These are phyloP conservation scores for Thalassiosira mediterranea DNA, from an alignment of 352 stramenopile species.

Conservation along the genomic window DNA sequence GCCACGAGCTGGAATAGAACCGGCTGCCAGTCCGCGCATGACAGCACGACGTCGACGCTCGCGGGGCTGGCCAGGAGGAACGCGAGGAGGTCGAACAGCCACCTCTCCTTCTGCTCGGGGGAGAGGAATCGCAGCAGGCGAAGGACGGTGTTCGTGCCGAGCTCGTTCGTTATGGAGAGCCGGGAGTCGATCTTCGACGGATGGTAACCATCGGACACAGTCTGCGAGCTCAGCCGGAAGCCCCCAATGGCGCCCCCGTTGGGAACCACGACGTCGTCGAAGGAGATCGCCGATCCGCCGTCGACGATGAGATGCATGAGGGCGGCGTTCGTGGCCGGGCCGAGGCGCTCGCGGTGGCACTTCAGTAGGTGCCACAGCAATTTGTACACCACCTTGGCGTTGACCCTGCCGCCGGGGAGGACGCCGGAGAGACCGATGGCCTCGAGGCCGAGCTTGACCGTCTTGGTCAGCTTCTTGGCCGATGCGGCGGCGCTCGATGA, in stretches of 20 bases:
- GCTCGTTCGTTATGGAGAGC: slow-evolving; percentile 51
- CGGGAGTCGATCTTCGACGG: slow-evolving; percentile 17
- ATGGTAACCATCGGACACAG: slow-evolving; percentile 11
- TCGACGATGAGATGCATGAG: slow-evolving; percentile 71
- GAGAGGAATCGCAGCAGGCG: slow-evolving; percentile 76
- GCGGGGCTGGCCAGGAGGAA: slow-evolving; percentile 50
- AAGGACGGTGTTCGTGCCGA: slow-evolving; percentile 66
- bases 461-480: slow-evolving; percentile 38
- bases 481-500: background rate
- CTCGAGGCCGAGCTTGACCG: slow-evolving; percentile 48
- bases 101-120: slow-evolving; percentile 66
- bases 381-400: slow-evolving; percentile 78
- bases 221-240: slow-evolving; percentile 45
- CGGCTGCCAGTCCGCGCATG: slow-evolving; percentile 78
- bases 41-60: slow-evolving; percentile 65
- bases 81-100: slow-evolving; percentile 73
- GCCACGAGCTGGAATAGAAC: slow-evolving; percentile 79
- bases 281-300: slow-evolving; percentile 29
- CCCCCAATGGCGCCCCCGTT: slow-evolving; percentile 39
- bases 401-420: slow-evolving; percentile 43
- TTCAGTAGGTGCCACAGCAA: slow-evolving; percentile 84
- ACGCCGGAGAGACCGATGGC: slow-evolving; percentile 57
- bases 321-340: slow-evolving; percentile 54
- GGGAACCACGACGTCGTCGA: slow-evolving; percentile 58
- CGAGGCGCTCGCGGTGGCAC: slow-evolving; percentile 68